phyloP scores from a whole-genome alignment of 352 stramenopile genomes.

The Plasmopara muralis region DNA sequence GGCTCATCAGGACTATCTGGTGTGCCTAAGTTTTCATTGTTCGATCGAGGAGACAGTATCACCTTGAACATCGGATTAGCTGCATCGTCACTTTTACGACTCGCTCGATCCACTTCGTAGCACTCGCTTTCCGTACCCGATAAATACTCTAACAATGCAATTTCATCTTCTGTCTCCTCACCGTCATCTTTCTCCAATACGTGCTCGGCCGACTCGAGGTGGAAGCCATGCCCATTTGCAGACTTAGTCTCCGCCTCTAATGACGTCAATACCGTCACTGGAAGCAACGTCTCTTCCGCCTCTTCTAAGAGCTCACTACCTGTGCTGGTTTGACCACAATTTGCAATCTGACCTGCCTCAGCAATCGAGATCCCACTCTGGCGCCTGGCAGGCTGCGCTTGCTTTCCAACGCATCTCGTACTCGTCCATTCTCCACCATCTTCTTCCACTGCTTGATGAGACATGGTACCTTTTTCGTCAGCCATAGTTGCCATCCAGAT shows the following conservation, averaged over 20 bases:
- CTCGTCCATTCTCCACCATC: slow-evolving; percentile 22
- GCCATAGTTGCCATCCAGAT: slow-evolving; percentile 1
- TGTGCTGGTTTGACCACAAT: slow-evolving; percentile 3
- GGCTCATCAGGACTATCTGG: slow-evolving; percentile 17
- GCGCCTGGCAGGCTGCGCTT: background rate
- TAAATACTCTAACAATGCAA: slow-evolving; percentile 27
- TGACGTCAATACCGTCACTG: slow-evolving; percentile 12
- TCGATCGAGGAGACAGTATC: slow-evolving; percentile 19
- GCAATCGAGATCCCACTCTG: background rate
- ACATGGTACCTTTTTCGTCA: slow-evolving; percentile 7
- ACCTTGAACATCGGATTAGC: slow-evolving; percentile 8
- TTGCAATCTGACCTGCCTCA: background rate
- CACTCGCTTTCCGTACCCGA: slow-evolving; percentile 27
- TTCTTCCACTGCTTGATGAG: slow-evolving; percentile 2
- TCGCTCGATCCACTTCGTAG: slow-evolving; percentile 23
- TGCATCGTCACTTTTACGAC: slow-evolving; percentile 21
- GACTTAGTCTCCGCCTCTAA: slow-evolving; percentile 21
- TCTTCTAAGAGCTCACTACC: slow-evolving; percentile 14
- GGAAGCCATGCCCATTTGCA: background rate
- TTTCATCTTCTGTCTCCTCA: slow-evolving; percentile 27
- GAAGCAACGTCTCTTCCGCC: slow-evolving; percentile 16
- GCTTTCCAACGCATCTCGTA: slow-evolving; percentile 16
- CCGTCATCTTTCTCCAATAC: slow-evolving; percentile 15
- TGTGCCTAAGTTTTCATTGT: slow-evolving; percentile 17
- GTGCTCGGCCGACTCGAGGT: slow-evolving; percentile 7